A percentile compares a stretch with the other conserved stretches of the same genome.
Conservation (phyloP, 1,139 yeast species). For the Protomyces lactucae-debilis region DNA sequence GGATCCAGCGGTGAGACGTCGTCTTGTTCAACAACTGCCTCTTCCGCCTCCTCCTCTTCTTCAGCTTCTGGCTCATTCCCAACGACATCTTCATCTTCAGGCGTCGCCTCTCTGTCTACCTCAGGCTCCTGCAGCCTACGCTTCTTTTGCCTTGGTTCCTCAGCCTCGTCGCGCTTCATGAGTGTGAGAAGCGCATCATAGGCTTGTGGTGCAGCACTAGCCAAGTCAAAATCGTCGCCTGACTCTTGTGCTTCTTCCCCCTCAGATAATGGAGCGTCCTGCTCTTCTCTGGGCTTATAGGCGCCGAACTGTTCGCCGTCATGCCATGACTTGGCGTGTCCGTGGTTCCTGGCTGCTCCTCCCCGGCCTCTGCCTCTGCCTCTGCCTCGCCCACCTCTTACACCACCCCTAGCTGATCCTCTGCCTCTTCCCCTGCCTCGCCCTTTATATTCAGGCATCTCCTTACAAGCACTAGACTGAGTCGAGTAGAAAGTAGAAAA, state of each 20-base stretch:
- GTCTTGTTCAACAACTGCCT: slow-evolving; percentile 42
- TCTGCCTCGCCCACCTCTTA: slow-evolving; percentile 47
- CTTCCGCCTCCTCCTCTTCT: slow-evolving; percentile 35
- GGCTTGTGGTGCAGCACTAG: slow-evolving; percentile 44
- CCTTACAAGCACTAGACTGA: background rate
- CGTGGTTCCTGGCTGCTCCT: slow-evolving; percentile 37
- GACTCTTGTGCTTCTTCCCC: slow-evolving; percentile 35
- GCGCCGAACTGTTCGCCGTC: slow-evolving; percentile 22
- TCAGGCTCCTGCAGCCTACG: slow-evolving; percentile 35
- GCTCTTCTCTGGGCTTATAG: slow-evolving; percentile 33
- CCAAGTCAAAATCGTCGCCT: slow-evolving; percentile 32
- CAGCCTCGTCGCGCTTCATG: slow-evolving; percentile 45
- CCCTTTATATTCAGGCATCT: background rate
- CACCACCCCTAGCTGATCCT: background rate
- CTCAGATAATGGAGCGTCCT: slow-evolving; percentile 32
- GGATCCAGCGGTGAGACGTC: slow-evolving; percentile 47
- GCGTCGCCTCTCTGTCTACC: slow-evolving; percentile 34
- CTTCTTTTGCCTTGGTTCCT: slow-evolving; percentile 34
- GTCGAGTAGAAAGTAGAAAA: background rate
- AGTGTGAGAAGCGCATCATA: slow-evolving; percentile 69
- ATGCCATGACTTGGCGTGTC: slow-evolving; percentile 8
- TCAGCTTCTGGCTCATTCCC: slow-evolving; percentile 36
- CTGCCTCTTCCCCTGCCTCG: background rate
- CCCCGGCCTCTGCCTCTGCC: slow-evolving; percentile 54
- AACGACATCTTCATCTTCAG: background rate